phyloP scores from a whole-genome alignment of 202 grass and related monocot species.

The Brachypodium distachyon region DNA sequence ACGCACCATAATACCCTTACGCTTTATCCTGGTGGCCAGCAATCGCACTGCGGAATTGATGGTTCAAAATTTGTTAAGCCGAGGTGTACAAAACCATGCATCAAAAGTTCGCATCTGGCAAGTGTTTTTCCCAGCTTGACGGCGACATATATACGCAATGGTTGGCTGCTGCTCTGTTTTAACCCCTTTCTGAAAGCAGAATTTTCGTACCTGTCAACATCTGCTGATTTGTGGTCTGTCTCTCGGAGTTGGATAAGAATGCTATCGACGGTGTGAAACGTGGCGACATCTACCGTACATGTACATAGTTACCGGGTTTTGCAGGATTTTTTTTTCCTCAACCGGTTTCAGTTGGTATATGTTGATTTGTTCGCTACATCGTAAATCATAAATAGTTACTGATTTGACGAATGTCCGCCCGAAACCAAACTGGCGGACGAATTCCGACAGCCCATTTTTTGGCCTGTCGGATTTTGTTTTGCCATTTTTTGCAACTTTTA shows the following conservation, averaged over 20 bases:
- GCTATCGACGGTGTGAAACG: neutral
- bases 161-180: slow-evolving; percentile 8
- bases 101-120: neutral
- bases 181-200: neutral
- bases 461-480: too few species aligned
- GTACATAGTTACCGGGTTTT: too few species aligned
- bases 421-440: too few species aligned
- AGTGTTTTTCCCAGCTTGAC: neutral
- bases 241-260: slow-evolving; percentile 11
- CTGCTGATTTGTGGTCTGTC: neutral
- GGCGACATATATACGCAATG: neutral
- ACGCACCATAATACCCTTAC: neutral
- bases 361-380: neutral
- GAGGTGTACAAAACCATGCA: neutral
- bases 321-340: too few species aligned
- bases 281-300: neutral
- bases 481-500: too few species aligned
- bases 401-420: too few species aligned
- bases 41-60: neutral
- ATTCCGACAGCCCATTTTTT: too few species aligned
- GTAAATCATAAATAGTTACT: too few species aligned
- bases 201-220: neutral
- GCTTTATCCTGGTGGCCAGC: neutral
- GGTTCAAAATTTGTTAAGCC: neutral
- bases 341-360: neutral